Percentiles rank a stretch among this genome's conserved stretches.
Conservation (phyloP, 169 alveolate genomes). For the Miamiensis avidus region DNA sequence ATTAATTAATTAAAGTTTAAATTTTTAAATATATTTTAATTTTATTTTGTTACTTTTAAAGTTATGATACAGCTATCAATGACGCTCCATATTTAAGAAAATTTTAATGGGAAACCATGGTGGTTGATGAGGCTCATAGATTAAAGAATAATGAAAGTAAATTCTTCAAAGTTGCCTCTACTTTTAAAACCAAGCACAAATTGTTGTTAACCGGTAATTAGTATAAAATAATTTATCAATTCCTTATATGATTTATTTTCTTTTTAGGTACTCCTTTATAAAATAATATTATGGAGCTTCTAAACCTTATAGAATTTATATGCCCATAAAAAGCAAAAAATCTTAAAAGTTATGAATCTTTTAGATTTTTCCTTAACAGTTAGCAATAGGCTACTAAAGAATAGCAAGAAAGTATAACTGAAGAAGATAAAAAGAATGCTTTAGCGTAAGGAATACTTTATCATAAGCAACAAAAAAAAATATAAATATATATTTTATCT, state of each 20-base stretch:
- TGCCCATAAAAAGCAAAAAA: conserved; percentile 55
- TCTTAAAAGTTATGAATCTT: conserved; percentile 29
- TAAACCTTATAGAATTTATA: conserved; percentile 50
- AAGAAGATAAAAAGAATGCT: conserved; percentile 33
- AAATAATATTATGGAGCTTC: conserved; percentile 54
- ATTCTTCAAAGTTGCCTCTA: conserved; percentile 44
- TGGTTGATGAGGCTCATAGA: conserved; percentile 82
- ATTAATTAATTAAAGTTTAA: no score
- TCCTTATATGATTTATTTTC: background rate
- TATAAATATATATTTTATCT: no score
- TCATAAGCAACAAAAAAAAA: background rate
- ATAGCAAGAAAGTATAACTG: conserved; percentile 9
- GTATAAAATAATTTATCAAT: background rate
- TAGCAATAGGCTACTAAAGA: background rate
- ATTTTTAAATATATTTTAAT: no score
- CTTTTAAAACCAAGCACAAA: conserved; percentile 52
- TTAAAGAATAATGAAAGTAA: conserved; percentile 64
- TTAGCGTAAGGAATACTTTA: background rate
- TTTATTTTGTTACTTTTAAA: no score
- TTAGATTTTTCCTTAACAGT: conserved; percentile 10
- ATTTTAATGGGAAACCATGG: conserved; percentile 69
- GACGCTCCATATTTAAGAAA: conserved; percentile 35
- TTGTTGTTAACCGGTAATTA: conserved; percentile 63
- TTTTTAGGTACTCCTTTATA: conserved; percentile 58
- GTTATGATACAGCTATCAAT: conserved; percentile 51